A percentile compares a stretch with the other conserved stretches of the same genome.
Evolutionary conservation across 139 green algal genomes (phyloP).

Genomic region (Marvania coccoides): DNA sequence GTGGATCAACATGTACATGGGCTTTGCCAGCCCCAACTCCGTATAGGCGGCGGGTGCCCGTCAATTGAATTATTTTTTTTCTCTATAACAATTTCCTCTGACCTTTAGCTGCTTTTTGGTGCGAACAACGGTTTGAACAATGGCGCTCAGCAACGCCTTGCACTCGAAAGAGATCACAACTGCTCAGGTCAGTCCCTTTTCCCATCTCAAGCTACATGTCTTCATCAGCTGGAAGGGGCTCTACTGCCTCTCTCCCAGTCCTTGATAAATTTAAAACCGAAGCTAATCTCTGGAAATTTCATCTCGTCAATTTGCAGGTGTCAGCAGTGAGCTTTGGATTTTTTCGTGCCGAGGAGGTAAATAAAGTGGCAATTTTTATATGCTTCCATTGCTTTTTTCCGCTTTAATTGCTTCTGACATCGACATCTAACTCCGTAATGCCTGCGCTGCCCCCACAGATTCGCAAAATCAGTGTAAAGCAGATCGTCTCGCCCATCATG

Average conservation of each 20-base stretch:
- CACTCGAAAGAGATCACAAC: constrained; percentile 65
- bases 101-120: no score
- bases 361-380: background rate
- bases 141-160: constrained; percentile 6
- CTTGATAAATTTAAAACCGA: background rate
- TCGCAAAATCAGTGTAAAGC: constrained; percentile 77
- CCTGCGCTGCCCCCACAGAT: constrained; percentile 41
- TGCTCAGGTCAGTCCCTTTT: constrained; percentile 54
- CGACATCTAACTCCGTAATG: background rate
- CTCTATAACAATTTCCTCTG: background rate
- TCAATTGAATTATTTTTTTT: background rate
- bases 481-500: constrained; percentile 67
- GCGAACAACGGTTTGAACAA: no score
- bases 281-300: no score
- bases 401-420: background rate
- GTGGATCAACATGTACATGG: no score
- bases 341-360: background rate
- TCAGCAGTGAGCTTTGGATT: background rate
- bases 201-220: background rate
- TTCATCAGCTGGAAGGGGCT: background rate
- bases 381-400: background rate
- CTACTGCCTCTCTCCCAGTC: background rate
- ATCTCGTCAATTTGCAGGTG: background rate
- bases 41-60: background rate
- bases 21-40: background rate